Percentiles rank a stretch among this genome's conserved stretches.
These are phyloP conservation scores for Apiospora phragmitis DNA, from an alignment of 2,329 filamentous ascomycete species.

Conservation along the genomic window DNA sequence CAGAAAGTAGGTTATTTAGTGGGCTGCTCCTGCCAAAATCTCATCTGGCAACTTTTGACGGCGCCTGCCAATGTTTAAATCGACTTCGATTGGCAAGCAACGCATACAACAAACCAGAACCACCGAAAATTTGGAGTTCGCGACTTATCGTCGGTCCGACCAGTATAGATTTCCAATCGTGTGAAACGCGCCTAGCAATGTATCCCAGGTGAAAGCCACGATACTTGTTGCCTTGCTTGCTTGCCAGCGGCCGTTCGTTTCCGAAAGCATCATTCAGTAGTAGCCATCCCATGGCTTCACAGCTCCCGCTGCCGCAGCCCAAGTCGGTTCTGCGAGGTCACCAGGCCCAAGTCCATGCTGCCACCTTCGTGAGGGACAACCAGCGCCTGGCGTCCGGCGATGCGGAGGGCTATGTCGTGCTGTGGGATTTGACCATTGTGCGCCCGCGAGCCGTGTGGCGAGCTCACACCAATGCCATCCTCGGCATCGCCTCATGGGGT, in stretches of 20 bases:
- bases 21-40: background rate
- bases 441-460: constrained; percentile 83
- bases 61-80: constrained; percentile 1
- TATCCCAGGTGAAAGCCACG: background rate
- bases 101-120: background rate
- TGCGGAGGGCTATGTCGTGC: constrained; percentile 82
- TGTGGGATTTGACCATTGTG: constrained; percentile 84
- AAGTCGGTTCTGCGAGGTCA: constrained; percentile 81
- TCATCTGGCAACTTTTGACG: constrained; percentile 13
- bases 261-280: background rate
- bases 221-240: background rate
- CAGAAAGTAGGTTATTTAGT: constrained; percentile 1
- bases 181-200: background rate
- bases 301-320: constrained; percentile 41
- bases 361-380: constrained; percentile 73
- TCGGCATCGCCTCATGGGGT: constrained; percentile 73
- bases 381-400: constrained; percentile 81
- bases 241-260: too few relatives aligned
- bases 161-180: background rate
- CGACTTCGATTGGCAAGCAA: background rate
- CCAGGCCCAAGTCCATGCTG: constrained; percentile 73
- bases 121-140: background rate
- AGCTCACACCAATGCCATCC: constrained; percentile 75
- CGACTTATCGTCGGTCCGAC: background rate
- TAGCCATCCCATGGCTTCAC: constrained; percentile 21